Percentiles rank a stretch among this genome's conserved stretches.
phyloP scores from a whole-genome alignment of 116 monocot genomes.

The Dioscorea cayenensis region DNA sequence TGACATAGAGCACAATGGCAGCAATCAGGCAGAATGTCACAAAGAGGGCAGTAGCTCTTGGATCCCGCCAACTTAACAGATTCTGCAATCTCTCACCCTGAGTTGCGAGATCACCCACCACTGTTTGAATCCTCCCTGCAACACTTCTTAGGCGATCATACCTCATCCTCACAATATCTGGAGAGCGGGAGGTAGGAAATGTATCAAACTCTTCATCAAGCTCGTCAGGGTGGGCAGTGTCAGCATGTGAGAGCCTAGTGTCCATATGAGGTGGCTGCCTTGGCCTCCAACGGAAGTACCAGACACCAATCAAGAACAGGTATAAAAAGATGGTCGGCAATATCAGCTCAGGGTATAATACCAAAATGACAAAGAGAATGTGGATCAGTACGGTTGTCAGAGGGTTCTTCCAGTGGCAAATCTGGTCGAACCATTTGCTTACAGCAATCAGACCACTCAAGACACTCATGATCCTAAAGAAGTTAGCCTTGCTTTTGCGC shows the following conservation, averaged over 20 bases:
- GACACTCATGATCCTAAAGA: slow-evolving; percentile 55
- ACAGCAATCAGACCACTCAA: slow-evolving; percentile 40
- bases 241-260: slow-evolving; percentile 53
- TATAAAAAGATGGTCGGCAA: slow-evolving; percentile 59
- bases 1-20: slow-evolving; percentile 59
- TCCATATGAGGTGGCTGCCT: slow-evolving; percentile 76
- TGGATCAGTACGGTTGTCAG: slow-evolving; percentile 58
- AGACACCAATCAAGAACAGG: slow-evolving; percentile 58
- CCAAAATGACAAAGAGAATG: slow-evolving; percentile 46
- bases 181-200: slow-evolving; percentile 40
- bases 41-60: slow-evolving; percentile 56
- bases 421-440: slow-evolving; percentile 51
- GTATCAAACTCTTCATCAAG: slow-evolving; percentile 67
- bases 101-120: slow-evolving; percentile 65
- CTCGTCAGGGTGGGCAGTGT: slow-evolving; percentile 52
- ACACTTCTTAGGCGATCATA: slow-evolving; percentile 63
- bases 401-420: slow-evolving; percentile 66
- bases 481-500: slow-evolving; percentile 71
- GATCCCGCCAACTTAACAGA: slow-evolving; percentile 61
- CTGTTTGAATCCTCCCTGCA: slow-evolving; percentile 62
- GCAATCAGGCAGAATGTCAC: slow-evolving; percentile 57
- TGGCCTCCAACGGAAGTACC: slow-evolving; percentile 56
- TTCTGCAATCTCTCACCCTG: slow-evolving; percentile 61
- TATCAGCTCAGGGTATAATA: slow-evolving; percentile 59
- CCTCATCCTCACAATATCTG: slow-evolving; percentile 50